Evolutionary conservation across 257 asterid genomes (phyloP).

Genomic region (Nicotiana attenuata): DNA sequence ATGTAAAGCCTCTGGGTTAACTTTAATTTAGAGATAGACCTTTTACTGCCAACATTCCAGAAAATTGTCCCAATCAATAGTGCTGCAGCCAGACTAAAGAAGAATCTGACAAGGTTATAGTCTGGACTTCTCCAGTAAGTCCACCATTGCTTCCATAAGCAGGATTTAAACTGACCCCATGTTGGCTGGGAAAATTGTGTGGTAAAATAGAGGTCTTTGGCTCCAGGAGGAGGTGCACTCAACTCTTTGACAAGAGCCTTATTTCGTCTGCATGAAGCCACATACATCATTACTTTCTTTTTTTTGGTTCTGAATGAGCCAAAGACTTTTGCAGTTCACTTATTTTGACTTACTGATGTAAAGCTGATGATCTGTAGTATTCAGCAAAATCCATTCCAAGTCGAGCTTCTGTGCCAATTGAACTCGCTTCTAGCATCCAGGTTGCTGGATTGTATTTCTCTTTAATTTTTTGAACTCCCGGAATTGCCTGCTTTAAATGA

Average conservation of each 20-base stretch:
- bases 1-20: not conserved
- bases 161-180: constrained; percentile 39
- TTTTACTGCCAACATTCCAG: constrained; percentile 39
- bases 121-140: constrained; percentile 55
- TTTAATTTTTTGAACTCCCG: constrained; percentile 37
- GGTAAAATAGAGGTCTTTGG: constrained; percentile 37
- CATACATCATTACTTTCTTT: not conserved
- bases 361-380: constrained; percentile 40
- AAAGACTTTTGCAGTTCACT: not conserved
- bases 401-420: constrained; percentile 31
- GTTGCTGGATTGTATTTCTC: constrained; percentile 49
- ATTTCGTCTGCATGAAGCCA: constrained; percentile 22
- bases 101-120: constrained; percentile 43
- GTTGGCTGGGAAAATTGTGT: constrained; percentile 40
- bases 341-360: constrained; percentile 30
- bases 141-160: constrained; percentile 51
- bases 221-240: constrained; percentile 30
- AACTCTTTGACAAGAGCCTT: constrained; percentile 35
- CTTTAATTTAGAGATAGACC: constrained; percentile 14
- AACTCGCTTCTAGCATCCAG: constrained; percentile 56
- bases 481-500: constrained; percentile 30
- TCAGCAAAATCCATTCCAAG: constrained; percentile 49
- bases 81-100: constrained; percentile 40
- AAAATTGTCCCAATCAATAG: constrained; percentile 43
- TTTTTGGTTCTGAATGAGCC: not conserved